Evolutionary conservation across 257 asterid genomes (phyloP), one percentile per base, ranked within the genome.

Genomic region (Solanum sejunctum): DNA sequence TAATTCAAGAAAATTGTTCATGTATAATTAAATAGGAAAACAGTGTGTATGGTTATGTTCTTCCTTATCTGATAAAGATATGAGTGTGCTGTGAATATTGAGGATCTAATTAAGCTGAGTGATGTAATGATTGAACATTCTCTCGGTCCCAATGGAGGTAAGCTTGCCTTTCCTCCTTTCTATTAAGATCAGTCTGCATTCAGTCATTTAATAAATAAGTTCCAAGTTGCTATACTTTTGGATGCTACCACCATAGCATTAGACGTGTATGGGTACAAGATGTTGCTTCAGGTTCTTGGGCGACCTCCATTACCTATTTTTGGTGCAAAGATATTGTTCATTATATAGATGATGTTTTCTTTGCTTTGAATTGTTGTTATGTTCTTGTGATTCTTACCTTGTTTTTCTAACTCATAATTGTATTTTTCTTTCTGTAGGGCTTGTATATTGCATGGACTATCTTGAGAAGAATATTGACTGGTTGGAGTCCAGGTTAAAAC

Each of bases 91-190:
- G 89, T 97, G 86, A 97, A 97, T 88, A 89, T 97, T 58, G 99
- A 92, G 95, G 98, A 95, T 73, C 93, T 97, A 72, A 87, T 97
- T 71, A 97, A 94, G 91, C 97, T 97, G 70, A 85, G 87, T 84
- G 99, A 95, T 92, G 98, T 95, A 49, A 94, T 97, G 99, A 84
- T 71, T 85, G 98, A 97, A 91, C 99, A 97, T 85, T 90, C 96
- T 49, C 99, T 97, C 83, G 99, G 99, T 87, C 98, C 99, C 21
- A 95, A 97, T 85, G 99, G 98, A 87, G 98, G 99, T 97, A 88
- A 88, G 89, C 9, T 84, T 84, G 51, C 85, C 28, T 71, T 85
- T 47, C 17, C 70, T 2, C 69, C 18, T 69, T 69, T 69, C 36
- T 45, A 60, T 20, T 43, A 2, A 43, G 49, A 66, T 54, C 26